These are phyloP conservation scores for Malassezia sp. DNA, from an alignment of 1,284 basidiomycete species.

Conservation along the genomic window DNA sequence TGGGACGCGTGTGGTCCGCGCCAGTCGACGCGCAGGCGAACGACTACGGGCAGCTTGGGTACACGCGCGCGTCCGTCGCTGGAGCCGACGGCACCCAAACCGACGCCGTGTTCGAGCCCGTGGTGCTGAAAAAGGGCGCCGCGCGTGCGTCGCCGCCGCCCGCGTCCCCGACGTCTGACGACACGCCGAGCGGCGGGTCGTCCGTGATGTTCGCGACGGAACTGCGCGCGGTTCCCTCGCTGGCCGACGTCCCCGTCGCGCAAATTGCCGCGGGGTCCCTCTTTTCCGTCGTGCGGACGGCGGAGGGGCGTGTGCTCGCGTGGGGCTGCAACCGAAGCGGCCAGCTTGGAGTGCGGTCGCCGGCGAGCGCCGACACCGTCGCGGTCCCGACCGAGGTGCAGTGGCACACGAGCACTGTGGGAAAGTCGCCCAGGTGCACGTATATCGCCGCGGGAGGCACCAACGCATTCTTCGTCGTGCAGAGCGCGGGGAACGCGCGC, in stretches of 20 bases:
- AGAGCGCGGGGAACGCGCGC: constrained; percentile 4
- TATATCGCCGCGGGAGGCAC: constrained; percentile 45
- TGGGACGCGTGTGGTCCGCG: constrained; percentile 68
- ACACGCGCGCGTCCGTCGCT: constrained; percentile 46
- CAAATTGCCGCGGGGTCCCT: constrained; percentile 65
- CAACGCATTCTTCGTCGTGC: constrained; percentile 40
- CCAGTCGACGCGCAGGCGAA: constrained; percentile 71
- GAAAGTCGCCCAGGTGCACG: constrained; percentile 42
- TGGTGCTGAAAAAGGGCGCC: constrained; percentile 18
- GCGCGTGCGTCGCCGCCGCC: constrained; percentile 43
- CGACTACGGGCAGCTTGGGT: constrained; percentile 69
- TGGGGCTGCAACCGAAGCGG: constrained; percentile 49
- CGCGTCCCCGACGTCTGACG: constrained; percentile 14
- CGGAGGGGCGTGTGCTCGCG: constrained; percentile 61
- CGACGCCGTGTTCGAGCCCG: constrained; percentile 44
- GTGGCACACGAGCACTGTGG: constrained; percentile 44
- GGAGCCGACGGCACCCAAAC: constrained; percentile 47
- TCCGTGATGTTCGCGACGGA: constrained; percentile 55
- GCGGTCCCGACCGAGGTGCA: constrained; percentile 75
- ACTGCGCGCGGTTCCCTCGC: constrained; percentile 67
- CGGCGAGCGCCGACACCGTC: constrained; percentile 61
- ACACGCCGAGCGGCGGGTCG: constrained; percentile 14
- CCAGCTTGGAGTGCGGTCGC: constrained; percentile 68
- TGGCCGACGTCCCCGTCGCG: constrained; percentile 57
- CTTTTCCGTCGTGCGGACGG: constrained; percentile 56